Conservation (phyloP, 2,329 filamentous ascomycete genomes). For the Diaporthe citriasiana region DNA sequence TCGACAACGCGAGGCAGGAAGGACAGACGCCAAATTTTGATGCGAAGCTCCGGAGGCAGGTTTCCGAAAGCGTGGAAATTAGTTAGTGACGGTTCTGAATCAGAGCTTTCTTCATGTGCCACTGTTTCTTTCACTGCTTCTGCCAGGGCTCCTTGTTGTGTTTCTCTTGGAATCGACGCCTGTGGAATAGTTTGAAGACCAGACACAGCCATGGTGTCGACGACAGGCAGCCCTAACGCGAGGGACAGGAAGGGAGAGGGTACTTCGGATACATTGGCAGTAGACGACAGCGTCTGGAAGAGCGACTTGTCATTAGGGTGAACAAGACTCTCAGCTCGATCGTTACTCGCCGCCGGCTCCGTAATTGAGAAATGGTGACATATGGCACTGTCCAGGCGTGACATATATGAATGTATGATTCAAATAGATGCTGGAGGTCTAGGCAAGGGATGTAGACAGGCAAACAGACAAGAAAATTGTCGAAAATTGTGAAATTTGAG, state of each 20-base stretch:
- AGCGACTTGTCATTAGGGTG: not conserved
- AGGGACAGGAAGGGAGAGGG: slow-evolving; percentile 22
- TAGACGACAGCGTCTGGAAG: too few species aligned
- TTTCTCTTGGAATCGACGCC: not conserved
- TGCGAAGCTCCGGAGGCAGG: slow-evolving; percentile 54
- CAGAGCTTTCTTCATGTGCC: not conserved
- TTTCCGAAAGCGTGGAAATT: slow-evolving; percentile 50
- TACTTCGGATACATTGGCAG: not conserved
- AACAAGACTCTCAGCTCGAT: not conserved
- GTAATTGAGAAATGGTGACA: slow-evolving; percentile 33
- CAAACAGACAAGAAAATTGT: too few species aligned
- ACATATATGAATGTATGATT: not conserved
- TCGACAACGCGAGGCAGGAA: slow-evolving; percentile 53
- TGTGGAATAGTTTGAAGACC: not conserved
- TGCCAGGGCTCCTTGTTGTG: too few species aligned
- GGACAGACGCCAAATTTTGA: slow-evolving; percentile 53
- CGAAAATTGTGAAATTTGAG: not conserved
- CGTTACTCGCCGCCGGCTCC: not conserved
- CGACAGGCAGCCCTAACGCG: slow-evolving; percentile 4
- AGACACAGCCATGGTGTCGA: not conserved
- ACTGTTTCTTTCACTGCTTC: not conserved
- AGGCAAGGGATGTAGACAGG: not conserved
- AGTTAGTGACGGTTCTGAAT: not conserved
- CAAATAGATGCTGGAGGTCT: not conserved
- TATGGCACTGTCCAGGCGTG: slow-evolving; percentile 12